A percentile compares a stretch with the other conserved stretches of the same genome.
These are phyloP conservation scores for Trypanosoma mega DNA, from an alignment of 208 protist genomes.

Conservation along the genomic window DNA sequence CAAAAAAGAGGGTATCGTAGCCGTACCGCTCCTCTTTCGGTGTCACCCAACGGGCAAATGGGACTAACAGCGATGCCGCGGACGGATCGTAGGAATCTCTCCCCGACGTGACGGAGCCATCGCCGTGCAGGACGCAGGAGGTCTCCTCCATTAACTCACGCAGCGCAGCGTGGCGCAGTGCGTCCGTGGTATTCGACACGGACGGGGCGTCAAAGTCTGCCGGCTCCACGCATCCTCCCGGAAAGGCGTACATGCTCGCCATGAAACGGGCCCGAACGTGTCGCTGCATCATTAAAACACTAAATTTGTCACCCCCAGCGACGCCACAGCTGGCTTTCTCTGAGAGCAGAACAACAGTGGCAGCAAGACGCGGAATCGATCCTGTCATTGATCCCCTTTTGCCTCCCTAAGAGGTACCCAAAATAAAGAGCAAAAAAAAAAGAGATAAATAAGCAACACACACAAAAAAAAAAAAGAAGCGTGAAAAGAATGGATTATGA, in stretches of 20 bases:
- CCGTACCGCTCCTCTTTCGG: conserved; percentile 39
- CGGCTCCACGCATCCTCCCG: conserved; percentile 46
- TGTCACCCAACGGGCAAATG: conserved; percentile 53
- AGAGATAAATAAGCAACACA: not conserved
- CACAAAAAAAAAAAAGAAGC: no score
- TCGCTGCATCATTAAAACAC: conserved; percentile 59
- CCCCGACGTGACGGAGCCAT: conserved; percentile 17
- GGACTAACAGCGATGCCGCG: conserved; percentile 23
- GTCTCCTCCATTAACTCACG: conserved; percentile 60
- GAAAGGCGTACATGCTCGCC: conserved; percentile 57
- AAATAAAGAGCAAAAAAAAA: conserved; percentile 1
- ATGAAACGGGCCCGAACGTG: conserved; percentile 59
- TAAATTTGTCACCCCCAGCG: conserved; percentile 27
- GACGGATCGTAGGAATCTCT: conserved; percentile 9
- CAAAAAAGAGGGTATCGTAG: conserved; percentile 64
- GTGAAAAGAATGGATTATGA: no score
- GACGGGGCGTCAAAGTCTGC: conserved; percentile 29
- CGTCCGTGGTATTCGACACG: not conserved
- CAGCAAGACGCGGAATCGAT: conserved; percentile 32
- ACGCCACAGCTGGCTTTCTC: not conserved
- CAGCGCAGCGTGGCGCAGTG: conserved; percentile 30
- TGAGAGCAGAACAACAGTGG: conserved; percentile 43
- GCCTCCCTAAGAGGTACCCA: not conserved
- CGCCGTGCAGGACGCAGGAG: conserved; percentile 32
- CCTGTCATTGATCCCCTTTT: not conserved